Conservation (phyloP, 73 alveolate genomes). For the Paramecium biaurelia region DNA sequence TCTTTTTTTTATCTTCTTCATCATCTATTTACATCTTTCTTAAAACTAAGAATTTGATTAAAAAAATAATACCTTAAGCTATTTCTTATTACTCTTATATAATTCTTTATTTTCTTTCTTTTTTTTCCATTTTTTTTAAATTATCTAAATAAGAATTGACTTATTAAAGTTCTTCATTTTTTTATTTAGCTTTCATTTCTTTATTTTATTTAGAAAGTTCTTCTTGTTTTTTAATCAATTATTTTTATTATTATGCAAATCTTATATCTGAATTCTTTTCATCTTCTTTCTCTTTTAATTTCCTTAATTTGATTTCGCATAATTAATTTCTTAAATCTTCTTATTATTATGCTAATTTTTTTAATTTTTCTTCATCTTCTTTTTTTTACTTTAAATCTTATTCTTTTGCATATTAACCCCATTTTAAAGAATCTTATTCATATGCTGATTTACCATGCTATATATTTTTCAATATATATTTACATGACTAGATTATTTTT, state of each 20-base stretch:
- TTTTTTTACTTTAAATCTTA: not conserved
- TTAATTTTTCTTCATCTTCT: not conserved
- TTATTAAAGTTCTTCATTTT: not conserved
- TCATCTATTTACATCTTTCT: constrained; percentile 9
- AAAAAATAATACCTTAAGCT: not conserved
- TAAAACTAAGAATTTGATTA: not conserved
- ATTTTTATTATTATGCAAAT: not conserved
- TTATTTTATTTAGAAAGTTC: not conserved
- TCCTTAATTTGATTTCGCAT: not conserved
- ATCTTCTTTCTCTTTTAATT: not conserved
- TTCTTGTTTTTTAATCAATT: not conserved
- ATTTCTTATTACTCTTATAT: constrained; percentile 21
- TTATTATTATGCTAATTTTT: not conserved
- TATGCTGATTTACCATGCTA: constrained; percentile 7
- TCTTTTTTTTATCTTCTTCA: constrained; percentile 5
- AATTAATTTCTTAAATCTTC: not conserved
- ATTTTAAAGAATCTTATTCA: not conserved
- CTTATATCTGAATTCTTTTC: not conserved
- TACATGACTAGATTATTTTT: not conserved
- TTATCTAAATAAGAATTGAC: not conserved
- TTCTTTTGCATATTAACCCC: not conserved
- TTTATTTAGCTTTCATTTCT: not conserved
- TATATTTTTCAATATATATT: not conserved
- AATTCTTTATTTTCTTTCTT: constrained; percentile 6
- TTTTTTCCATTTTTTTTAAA: constrained; percentile 28